Base-by-base conservation (phyloP, 495 filamentous ascomycete species). In the Penicillium samsonianum region DNA sequence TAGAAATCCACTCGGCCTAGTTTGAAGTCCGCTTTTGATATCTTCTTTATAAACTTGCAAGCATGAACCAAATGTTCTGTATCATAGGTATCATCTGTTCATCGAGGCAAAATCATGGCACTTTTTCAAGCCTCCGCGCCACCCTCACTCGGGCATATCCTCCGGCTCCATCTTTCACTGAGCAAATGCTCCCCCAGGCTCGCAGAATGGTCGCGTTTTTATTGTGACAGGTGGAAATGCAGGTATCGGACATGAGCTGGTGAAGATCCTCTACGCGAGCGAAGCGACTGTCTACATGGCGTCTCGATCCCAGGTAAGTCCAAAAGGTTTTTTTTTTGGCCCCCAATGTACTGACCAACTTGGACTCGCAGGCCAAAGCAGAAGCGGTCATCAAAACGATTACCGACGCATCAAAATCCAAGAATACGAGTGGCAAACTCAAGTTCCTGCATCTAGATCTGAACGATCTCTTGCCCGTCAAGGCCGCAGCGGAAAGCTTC, bases 171-270 rank as follows among this genome's bases (percentile, higher is more conserved):
- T 11, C 12, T 14, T 35, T 35, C 3, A 35, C 31, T 4, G 31
- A 35, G 31, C 31, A 35, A 35, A 35, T 35, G 31, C 12, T 0
- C 30, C 30, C 10, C 30, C 30, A 31, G 30, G 30, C 30, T 31
- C 46, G 25, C 91, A 85, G 65, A 84, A 85, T 56, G 80, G 80
- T 14, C 67, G 61, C 11, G 51, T 61, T 12, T 59, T 66, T 40
- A 65, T 71, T 19, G 54, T 76, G 28, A 76, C 73, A 5, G 73
- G 73, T 0, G 70, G 60, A 1, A 71, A 68, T 64, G 12, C 64
- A 49, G 60, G 75, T 56, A 16, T 79, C 17, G 76, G 76, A 2
- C 65, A 60, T 25, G 70, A 75, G 60, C 64, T 78, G 10, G 58
- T 57, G 49, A 69, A 65, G 49, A 65, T 79, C 2, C 67, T 79